Evolutionary conservation across 768 basidiomycete species (phyloP).

Genomic region (Hydnomerulius pinastri): DNA sequence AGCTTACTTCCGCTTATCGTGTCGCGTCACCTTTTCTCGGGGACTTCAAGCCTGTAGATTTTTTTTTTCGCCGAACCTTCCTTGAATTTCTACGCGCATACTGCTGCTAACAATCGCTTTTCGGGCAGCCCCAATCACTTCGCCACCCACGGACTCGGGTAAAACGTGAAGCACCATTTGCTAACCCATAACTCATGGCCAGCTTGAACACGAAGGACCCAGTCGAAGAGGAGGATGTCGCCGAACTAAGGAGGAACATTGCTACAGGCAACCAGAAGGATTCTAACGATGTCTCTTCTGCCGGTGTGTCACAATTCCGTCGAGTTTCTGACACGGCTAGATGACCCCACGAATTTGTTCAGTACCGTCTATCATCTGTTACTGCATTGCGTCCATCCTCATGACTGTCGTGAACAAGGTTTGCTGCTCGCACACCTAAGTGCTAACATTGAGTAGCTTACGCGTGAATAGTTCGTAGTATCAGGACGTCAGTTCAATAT

Average conservation of each 20-base stretch:
- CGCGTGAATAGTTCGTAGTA: constrained; percentile 75
- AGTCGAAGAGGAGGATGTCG: constrained; percentile 45
- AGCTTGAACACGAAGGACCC: constrained; percentile 8
- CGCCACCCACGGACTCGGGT: not conserved
- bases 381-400: constrained; percentile 89
- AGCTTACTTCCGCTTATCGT: too few relatives aligned
- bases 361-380: constrained; percentile 85
- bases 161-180: not conserved
- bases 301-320: constrained; percentile 19
- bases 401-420: constrained; percentile 99
- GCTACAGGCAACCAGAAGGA: constrained; percentile 40
- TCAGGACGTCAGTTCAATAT: constrained; percentile 93
- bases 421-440: constrained; percentile 9
- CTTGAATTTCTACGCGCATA: not conserved
- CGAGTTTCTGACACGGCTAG: not conserved
- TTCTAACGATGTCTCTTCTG: constrained; percentile 15
- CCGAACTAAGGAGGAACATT: constrained; percentile 55
- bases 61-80: too few relatives aligned
- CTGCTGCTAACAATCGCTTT: not conserved
- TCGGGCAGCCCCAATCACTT: not conserved
- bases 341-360: not conserved
- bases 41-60: too few relatives aligned
- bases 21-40: too few relatives aligned
- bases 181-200: constrained; percentile 16
- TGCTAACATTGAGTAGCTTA: constrained; percentile 2